phyloP scores from a whole-genome alignment of 768 basidiomycete genomes.

The Russula earlei region DNA sequence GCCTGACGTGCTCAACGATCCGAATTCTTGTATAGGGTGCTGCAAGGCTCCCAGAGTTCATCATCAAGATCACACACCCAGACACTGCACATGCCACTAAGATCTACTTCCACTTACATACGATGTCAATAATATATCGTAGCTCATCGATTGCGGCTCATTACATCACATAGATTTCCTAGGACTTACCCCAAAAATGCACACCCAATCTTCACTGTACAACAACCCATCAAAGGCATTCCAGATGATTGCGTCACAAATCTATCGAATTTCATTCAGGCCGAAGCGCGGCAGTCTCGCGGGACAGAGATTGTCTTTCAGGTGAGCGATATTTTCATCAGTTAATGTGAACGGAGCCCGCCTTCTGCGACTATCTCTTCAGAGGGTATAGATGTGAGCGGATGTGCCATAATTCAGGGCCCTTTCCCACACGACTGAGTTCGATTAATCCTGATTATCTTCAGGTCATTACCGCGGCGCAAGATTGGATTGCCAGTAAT shows the following conservation, averaged over 20 bases:
- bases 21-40: slow-evolving; percentile 41
- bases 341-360: not conserved
- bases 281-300: slow-evolving; percentile 52
- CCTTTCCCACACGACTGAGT: not conserved
- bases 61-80: slow-evolving; percentile 61
- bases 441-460: not conserved
- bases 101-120: slow-evolving; percentile 57
- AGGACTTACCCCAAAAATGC: slow-evolving; percentile 75
- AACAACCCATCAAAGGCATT: slow-evolving; percentile 56
- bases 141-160: slow-evolving; percentile 1
- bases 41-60: slow-evolving; percentile 61
- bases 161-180: slow-evolving; percentile 44
- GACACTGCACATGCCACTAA: slow-evolving; percentile 45
- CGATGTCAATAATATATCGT: slow-evolving; percentile 42
- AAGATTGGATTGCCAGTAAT: slow-evolving; percentile 61
- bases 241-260: slow-evolving; percentile 45
- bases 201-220: slow-evolving; percentile 55
- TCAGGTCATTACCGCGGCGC: slow-evolving; percentile 56
- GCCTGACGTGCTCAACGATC: slow-evolving; percentile 1
- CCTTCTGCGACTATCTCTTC: not conserved
- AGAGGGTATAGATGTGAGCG: not conserved
- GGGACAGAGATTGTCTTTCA: slow-evolving; percentile 77
- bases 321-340: slow-evolving; percentile 32
- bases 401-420: not conserved
- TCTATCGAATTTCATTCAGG: slow-evolving; percentile 50